A percentile compares a stretch with the other conserved stretches of the same genome.
These are phyloP conservation scores for Penicillium sp. DNA, from an alignment of 2,329 filamentous ascomycete species.

Conservation along the genomic window DNA sequence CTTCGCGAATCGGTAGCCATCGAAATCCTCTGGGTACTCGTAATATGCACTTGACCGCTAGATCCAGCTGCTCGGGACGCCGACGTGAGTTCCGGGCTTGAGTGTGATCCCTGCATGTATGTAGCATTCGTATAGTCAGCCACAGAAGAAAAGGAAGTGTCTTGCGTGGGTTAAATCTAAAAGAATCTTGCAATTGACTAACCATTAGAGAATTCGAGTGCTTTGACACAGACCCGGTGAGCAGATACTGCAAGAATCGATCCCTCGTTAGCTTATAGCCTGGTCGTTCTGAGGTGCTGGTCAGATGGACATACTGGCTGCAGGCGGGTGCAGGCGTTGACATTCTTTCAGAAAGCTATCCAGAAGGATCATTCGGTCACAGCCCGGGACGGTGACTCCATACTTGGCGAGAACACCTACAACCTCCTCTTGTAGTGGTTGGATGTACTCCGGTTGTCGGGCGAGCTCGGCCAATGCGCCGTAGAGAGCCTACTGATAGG, in stretches of 20 bases:
- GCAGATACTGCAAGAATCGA: conserved; percentile 21
- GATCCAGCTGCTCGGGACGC: conserved; percentile 22
- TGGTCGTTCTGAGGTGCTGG: not conserved
- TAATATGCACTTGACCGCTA: conserved; percentile 20
- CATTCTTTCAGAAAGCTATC: conserved; percentile 30
- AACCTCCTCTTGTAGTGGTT: conserved; percentile 22
- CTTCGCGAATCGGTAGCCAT: conserved; percentile 26
- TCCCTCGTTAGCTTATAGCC: conserved; percentile 3
- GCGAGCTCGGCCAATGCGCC: conserved; percentile 22
- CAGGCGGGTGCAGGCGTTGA: conserved; percentile 26
- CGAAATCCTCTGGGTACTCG: conserved; percentile 20
- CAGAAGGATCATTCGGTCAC: conserved; percentile 22
- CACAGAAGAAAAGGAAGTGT: not conserved
- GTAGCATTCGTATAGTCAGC: not conserved
- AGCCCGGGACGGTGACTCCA: conserved; percentile 18
- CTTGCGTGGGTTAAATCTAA: too few relatives aligned
- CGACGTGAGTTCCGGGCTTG: conserved; percentile 26
- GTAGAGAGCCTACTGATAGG: conserved; percentile 20
- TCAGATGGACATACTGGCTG: conserved; percentile 24
- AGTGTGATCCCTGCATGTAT: conserved; percentile 19
- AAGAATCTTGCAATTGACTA: not conserved
- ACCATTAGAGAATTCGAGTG: conserved; percentile 25
- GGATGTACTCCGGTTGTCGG: conserved; percentile 23
- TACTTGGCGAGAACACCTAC: conserved; percentile 5
- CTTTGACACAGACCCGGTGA: conserved; percentile 22